Conservation (phyloP, 2,329 filamentous ascomycete genomes). For the Aureobasidium lini region DNA sequence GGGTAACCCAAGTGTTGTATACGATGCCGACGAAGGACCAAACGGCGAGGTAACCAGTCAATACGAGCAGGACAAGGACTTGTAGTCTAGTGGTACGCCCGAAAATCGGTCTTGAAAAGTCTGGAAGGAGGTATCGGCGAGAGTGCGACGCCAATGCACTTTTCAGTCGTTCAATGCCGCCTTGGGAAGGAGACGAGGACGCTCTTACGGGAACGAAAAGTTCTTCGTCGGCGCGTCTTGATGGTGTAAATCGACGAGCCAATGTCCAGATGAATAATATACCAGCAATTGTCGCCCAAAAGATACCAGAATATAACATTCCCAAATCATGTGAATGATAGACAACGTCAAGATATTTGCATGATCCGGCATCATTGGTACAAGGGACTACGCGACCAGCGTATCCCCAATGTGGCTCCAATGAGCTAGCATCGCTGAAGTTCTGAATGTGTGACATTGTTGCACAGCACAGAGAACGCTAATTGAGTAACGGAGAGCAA, state of each 20-base stretch:
- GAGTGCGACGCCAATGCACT: conserved; percentile 35
- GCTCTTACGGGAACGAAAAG: conserved; percentile 21
- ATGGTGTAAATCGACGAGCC: conserved; percentile 12
- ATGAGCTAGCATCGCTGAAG: conserved; percentile 23
- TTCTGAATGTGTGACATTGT: conserved; percentile 20
- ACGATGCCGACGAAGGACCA: conserved; percentile 53
- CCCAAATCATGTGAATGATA: conserved; percentile 48
- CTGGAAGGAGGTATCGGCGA: conserved; percentile 53
- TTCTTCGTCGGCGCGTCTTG: conserved; percentile 23
- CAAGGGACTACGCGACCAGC: conserved; percentile 48
- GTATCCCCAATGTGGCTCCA: conserved; percentile 49
- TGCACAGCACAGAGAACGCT: background rate
- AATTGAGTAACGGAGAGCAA: background rate
- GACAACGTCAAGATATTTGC: conserved; percentile 50
- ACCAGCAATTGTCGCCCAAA: conserved; percentile 48
- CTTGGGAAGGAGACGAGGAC: conserved; percentile 32
- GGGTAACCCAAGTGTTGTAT: conserved; percentile 64
- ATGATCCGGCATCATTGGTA: conserved; percentile 50
- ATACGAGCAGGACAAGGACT: conserved; percentile 50
- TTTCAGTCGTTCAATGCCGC: conserved; percentile 17
- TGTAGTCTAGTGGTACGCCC: conserved; percentile 63
- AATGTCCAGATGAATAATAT: conserved; percentile 33
- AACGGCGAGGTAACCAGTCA: conserved; percentile 51
- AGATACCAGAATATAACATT: conserved; percentile 49
- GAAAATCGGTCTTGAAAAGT: conserved; percentile 53